These are phyloP conservation scores for Colletotrichum noveboracense DNA, from an alignment of 2,329 filamentous ascomycete genomes.

Conservation along the genomic window DNA sequence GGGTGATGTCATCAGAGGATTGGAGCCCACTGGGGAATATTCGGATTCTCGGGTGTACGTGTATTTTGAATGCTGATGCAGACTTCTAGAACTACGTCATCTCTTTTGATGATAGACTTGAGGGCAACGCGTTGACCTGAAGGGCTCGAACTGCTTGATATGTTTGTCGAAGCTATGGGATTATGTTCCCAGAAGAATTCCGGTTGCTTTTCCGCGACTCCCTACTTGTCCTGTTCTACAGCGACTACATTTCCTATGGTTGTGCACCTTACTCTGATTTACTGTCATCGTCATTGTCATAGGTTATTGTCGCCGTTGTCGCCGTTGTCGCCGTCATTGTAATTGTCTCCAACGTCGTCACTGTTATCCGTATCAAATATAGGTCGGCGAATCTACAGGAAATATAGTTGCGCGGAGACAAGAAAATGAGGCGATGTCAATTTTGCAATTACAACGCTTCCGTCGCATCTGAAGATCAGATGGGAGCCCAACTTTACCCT, in stretches of 20 bases:
- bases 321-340: neutral
- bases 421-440: neutral
- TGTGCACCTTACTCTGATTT: accelerated
- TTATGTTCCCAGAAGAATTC: neutral
- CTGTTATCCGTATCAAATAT: neutral
- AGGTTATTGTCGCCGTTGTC: no score
- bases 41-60: neutral
- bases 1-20: neutral
- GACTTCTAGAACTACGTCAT: neutral
- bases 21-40: neutral
- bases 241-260: neutral
- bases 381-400: neutral
- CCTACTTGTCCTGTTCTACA: neutral
- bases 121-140: neutral
- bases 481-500: neutral
- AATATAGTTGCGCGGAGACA: neutral
- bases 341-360: neutral
- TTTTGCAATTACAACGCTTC: no score
- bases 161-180: neutral
- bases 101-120: neutral
- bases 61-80: neutral
- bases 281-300: neutral
- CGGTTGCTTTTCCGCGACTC: neutral
- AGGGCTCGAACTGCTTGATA: neutral
- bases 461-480: neutral